A percentile compares a stretch with the other conserved stretches of the same genome.
phyloP scores from a whole-genome alignment of 371 early-diverging fungal genomes.

The Vairimorpha necatrix region DNA sequence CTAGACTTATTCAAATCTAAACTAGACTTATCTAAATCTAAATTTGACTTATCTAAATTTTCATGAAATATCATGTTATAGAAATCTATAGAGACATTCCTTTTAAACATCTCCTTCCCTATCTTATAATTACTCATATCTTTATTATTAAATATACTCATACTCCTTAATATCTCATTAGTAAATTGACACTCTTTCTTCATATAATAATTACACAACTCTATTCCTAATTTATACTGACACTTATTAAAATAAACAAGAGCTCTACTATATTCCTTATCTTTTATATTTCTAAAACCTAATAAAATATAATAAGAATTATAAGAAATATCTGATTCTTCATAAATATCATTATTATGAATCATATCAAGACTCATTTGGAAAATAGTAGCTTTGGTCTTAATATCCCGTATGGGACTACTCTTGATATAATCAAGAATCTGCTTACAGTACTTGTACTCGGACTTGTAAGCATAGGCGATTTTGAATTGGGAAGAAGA shows the following conservation, averaged over 20 bases:
- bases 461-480: conserved; percentile 9
- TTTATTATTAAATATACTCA: conserved; percentile 11
- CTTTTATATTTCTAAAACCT: conserved; percentile 31
- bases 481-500: background rate
- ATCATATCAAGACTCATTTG: background rate
- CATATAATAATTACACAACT: conserved; percentile 37
- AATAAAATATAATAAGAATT: conserved; percentile 30
- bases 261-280: conserved; percentile 31
- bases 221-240: conserved; percentile 35
- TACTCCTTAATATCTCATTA: background rate
- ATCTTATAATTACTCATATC: conserved; percentile 16
- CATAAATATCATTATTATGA: background rate
- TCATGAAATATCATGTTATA: background rate
- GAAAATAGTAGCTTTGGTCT: background rate
- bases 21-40: background rate
- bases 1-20: no score
- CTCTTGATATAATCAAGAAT: conserved; percentile 10
- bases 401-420: background rate
- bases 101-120: conserved; percentile 21
- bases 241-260: conserved; percentile 38
- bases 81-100: background rate
- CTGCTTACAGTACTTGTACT: background rate
- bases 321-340: background rate
- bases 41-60: conserved; percentile 23
- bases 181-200: background rate